Evolutionary conservation across 2,329 filamentous ascomycete species (phyloP).

Genomic region (Verticillium klebahnii): DNA sequence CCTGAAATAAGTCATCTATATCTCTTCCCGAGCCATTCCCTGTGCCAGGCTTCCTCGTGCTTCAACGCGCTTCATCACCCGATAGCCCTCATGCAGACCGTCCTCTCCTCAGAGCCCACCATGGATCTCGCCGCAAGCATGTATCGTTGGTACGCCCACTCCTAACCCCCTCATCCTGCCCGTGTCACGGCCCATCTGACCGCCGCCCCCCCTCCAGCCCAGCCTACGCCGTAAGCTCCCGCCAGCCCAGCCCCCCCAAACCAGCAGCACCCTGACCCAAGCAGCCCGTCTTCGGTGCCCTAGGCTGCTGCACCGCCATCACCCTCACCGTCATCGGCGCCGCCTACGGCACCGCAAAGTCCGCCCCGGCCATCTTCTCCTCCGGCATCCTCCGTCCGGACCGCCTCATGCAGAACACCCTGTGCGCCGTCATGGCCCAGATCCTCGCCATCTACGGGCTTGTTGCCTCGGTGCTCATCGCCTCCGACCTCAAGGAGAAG

Average conservation of each 20-base stretch:
- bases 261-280: not conserved
- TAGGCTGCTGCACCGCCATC: conserved; percentile 39
- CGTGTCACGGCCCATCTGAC: not conserved
- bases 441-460: conserved; percentile 44
- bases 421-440: conserved; percentile 43
- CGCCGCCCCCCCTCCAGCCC: conserved; percentile 23
- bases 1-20: not conserved
- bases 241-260: not conserved
- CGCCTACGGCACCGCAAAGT: conserved; percentile 39
- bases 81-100: not conserved
- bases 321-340: conserved; percentile 47
- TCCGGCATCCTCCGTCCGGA: conserved; percentile 39
- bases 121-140: conserved; percentile 28
- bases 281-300: conserved; percentile 36
- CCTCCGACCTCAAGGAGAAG: conserved; percentile 31
- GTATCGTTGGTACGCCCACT: conserved; percentile 28
- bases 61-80: not conserved
- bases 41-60: not conserved
- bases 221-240: conserved; percentile 34
- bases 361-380: conserved; percentile 36
- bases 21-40: not conserved
- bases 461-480: conserved; percentile 39
- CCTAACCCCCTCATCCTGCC: not conserved
- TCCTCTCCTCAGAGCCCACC: not conserved
- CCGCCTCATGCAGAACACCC: conserved; percentile 38